Conservation (phyloP, 2,329 filamentous ascomycete species). For the Ophiosphaerella herpotricha region DNA sequence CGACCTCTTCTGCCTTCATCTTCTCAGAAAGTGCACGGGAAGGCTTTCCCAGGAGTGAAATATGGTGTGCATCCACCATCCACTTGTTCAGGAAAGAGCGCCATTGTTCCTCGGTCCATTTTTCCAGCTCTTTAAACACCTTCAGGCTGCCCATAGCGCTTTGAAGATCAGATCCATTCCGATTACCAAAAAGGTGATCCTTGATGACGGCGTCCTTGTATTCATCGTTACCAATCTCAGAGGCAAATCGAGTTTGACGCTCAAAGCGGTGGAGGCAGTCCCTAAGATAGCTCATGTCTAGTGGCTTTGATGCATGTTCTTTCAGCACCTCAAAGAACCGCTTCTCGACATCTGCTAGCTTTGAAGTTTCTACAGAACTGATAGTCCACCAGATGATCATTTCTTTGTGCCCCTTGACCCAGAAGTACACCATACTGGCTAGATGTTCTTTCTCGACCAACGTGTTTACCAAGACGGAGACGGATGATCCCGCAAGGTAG, state of each 20-base stretch:
- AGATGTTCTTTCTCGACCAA: slow-evolving; percentile 93
- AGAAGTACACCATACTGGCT: slow-evolving; percentile 81
- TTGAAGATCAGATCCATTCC: slow-evolving; percentile 67
- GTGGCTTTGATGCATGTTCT: slow-evolving; percentile 75
- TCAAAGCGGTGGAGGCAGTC: slow-evolving; percentile 85
- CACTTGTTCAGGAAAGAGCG: slow-evolving; percentile 78
- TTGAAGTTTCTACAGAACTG: slow-evolving; percentile 83
- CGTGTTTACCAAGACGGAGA: slow-evolving; percentile 86
- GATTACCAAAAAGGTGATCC: slow-evolving; percentile 87
- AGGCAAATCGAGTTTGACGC: slow-evolving; percentile 79
- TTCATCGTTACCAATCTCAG: slow-evolving; percentile 79
- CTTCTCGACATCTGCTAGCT: slow-evolving; percentile 81
- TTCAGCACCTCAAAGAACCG: slow-evolving; percentile 82
- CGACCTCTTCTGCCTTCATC: slow-evolving; percentile 80
- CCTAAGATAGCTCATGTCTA: slow-evolving; percentile 88
- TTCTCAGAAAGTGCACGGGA: slow-evolving; percentile 78
- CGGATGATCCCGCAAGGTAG: slow-evolving; percentile 91
- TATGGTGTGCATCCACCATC: slow-evolving; percentile 82
- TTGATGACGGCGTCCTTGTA: slow-evolving; percentile 86
- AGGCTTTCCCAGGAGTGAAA: slow-evolving; percentile 86
- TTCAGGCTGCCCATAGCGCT: slow-evolving; percentile 48
- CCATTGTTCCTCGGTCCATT: slow-evolving; percentile 87
- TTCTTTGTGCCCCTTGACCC: slow-evolving; percentile 77
- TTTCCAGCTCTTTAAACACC: slow-evolving; percentile 69
- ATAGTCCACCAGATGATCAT: slow-evolving; percentile 85